phyloP scores from a whole-genome alignment of 2,329 filamentous ascomycete genomes.

The Aspergillus japonicus region DNA sequence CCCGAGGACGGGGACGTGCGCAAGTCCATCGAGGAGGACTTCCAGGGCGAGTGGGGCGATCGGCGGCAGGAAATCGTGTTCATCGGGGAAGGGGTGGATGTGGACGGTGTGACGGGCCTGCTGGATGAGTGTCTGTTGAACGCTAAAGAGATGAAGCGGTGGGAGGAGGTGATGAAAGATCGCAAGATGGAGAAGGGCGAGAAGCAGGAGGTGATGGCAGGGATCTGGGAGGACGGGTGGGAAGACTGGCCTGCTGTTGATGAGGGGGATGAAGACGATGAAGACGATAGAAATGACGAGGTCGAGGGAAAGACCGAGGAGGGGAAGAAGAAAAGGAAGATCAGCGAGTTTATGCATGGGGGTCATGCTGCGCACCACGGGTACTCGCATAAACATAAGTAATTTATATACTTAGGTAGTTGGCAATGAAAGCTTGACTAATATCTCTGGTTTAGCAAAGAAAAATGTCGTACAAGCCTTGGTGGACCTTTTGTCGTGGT shows the following conservation, averaged over 20 bases:
- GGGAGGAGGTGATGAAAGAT: constrained; percentile 54
- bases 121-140: constrained; percentile 63
- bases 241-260: constrained; percentile 51
- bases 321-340: constrained; percentile 18
- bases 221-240: constrained; percentile 60
- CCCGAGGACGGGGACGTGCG: constrained; percentile 50
- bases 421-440: not conserved
- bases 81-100: constrained; percentile 65
- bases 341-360: constrained; percentile 29
- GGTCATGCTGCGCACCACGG: constrained; percentile 14
- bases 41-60: constrained; percentile 61
- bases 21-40: constrained; percentile 51
- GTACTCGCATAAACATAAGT: constrained; percentile 18
- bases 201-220: constrained; percentile 49
- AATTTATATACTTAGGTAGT: too few relatives aligned
- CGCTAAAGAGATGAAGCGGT: constrained; percentile 58
- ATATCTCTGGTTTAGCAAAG: not conserved
- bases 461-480: too few relatives aligned
- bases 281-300: not conserved
- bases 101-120: constrained; percentile 49
- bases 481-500: too few relatives aligned
- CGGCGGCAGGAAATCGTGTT: constrained; percentile 71
- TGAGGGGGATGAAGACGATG: constrained; percentile 23
- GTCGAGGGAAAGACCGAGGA: constrained; percentile 21
- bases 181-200: constrained; percentile 35